Evolutionary conservation across 352 stramenopile species (phyloP).

Genomic region (Achlya hypogyna): DNA sequence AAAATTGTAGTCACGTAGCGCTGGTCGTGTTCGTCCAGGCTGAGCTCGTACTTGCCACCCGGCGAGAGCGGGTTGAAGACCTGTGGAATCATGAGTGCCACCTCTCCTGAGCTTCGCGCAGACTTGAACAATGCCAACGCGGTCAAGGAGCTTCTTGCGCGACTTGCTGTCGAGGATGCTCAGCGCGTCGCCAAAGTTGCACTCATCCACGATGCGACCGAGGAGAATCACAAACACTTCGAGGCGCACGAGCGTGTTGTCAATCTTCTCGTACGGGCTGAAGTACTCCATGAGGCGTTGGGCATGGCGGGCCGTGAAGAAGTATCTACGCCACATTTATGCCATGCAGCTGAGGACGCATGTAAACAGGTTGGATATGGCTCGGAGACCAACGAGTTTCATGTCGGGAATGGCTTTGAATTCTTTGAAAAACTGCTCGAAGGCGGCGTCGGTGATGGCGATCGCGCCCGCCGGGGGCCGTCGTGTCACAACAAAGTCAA

Average conservation of each 20-base stretch:
- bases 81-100: neutral
- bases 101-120: neutral
- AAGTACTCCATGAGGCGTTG: constrained; percentile 77
- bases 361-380: constrained; percentile 43
- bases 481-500: constrained; percentile 60
- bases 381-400: constrained; percentile 57
- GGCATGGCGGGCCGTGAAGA: constrained; percentile 53
- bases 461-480: constrained; percentile 48
- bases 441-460: constrained; percentile 47
- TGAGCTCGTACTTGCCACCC: constrained; percentile 14
- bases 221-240: constrained; percentile 71
- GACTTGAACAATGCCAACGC: constrained; percentile 31
- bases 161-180: constrained; percentile 53
- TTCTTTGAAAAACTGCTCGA: constrained; percentile 68
- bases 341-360: neutral
- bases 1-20: constrained; percentile 3
- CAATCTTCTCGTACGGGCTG: constrained; percentile 54
- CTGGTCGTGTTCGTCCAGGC: constrained; percentile 11
- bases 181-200: constrained; percentile 53
- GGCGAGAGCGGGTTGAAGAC: constrained; percentile 16
- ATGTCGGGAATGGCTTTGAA: constrained; percentile 66
- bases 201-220: constrained; percentile 54
- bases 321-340: constrained; percentile 30
- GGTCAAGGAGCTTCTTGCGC: constrained; percentile 55
- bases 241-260: constrained; percentile 42